phyloP scores from a whole-genome alignment of 495 filamentous ascomycete species.

The Xylaria acuta region DNA sequence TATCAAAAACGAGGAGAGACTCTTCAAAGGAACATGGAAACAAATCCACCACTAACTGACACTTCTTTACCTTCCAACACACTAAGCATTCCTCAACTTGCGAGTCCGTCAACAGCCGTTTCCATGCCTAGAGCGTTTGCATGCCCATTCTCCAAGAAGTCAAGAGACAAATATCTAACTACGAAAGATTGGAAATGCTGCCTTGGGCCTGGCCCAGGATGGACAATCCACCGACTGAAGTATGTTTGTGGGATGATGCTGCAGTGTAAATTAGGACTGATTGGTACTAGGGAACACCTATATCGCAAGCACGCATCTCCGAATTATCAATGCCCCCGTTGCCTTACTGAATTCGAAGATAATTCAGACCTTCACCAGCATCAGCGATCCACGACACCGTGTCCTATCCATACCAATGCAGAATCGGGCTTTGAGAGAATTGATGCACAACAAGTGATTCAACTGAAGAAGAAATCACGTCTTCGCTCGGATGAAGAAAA shows the following conservation, averaged over 20 bases:
- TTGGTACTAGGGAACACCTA: neutral
- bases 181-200: constrained; percentile 17
- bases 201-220: neutral
- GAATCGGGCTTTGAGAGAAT: neutral
- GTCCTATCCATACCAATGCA: neutral
- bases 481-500: constrained; percentile 3
- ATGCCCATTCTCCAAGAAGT: constrained; percentile 5
- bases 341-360: neutral
- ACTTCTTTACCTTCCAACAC: neutral
- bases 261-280: neutral
- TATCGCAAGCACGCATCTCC: constrained; percentile 3
- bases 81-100: neutral
- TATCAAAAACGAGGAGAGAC: neutral
- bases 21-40: neutral
- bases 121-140: neutral
- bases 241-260: neutral
- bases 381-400: neutral
- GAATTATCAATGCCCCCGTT: constrained; percentile 6
- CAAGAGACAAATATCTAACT: neutral
- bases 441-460: neutral
- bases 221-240: constrained; percentile 7
- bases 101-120: neutral
- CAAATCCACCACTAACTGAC: neutral
- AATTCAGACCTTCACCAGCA: neutral
- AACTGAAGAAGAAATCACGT: constrained; percentile 1